Base-by-base conservation (phyloP, 2,329 filamentous ascomycete genomes). In the Aspergillus tubingensis region DNA sequence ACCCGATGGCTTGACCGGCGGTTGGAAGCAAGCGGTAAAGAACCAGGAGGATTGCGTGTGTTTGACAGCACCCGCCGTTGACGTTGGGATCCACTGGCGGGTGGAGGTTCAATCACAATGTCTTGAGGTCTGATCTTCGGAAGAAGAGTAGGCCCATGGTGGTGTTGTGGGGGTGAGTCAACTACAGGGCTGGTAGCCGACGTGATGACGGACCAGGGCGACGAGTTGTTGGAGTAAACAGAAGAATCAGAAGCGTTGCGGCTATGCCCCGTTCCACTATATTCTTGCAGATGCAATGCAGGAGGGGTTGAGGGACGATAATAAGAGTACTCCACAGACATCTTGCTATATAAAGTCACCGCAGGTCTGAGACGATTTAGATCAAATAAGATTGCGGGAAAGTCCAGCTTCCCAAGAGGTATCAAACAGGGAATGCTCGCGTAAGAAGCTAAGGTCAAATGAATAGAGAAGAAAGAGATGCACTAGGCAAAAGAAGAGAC, bases 101-200 rank as follows among this genome's bases (percentile, higher is more conserved):
- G 80, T 43, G 81, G 80, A 43, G 85, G 85, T 66, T 88, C 86
- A 63, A 92, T 85, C 63, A 88, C 83, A 77, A 94, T 90, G 78
- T 96, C 92, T 78, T 95, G 92, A 43, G 86, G 86, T 62, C 92
- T 86, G 79, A 96, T 93, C 83, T 92, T 95, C 71, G 92, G 92
- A 32, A 96, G 83, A 61, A 96, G 81, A 52, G 91, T 81, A 54
- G 91, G 91, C 19, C 79, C 80, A 55, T 91, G 91, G 78, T 92
- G 89, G 63, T 91, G 89, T 62, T 88, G 85, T 68, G 93, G 85
- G 62, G 91, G 90, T 21, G 72, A 74, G 36, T 90, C 90, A 65
- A 85, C 82, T 56, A 83, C 84, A 56, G 91, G 90, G 11, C 90
- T 92, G 56, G 88, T 89, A 68, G 86, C 82, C 66, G 85, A 82